A percentile compares a stretch with the other conserved stretches of the same genome.
Evolutionary conservation across 2,329 filamentous ascomycete species (phyloP).

Genomic region (Colletotrichum scovillei): DNA sequence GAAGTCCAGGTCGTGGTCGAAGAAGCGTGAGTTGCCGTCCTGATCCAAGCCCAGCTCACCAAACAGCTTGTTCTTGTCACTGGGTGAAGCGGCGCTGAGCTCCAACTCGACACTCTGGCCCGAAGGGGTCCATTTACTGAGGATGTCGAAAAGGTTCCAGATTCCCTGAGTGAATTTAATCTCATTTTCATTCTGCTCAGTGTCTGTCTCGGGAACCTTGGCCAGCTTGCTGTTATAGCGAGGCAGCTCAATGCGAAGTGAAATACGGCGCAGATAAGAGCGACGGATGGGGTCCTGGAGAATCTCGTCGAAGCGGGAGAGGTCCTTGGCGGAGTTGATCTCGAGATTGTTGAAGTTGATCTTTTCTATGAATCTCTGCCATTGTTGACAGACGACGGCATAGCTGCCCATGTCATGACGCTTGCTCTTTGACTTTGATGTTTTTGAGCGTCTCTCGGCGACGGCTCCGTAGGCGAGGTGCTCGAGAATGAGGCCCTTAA

Average conservation of each 20-base stretch:
- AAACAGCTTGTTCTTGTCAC: constrained; percentile 37
- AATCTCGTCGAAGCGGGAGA: constrained; percentile 38
- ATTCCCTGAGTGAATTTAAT: constrained; percentile 39
- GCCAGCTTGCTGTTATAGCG: constrained; percentile 36
- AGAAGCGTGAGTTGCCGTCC: constrained; percentile 41
- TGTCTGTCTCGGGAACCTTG: constrained; percentile 38
- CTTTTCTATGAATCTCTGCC: constrained; percentile 41
- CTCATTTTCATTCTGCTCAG: constrained; percentile 42
- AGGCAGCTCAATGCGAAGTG: constrained; percentile 39
- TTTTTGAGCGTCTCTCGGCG: constrained; percentile 9
- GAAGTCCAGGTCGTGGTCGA: constrained; percentile 40
- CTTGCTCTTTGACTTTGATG: constrained; percentile 10
- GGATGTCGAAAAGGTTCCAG: constrained; percentile 40
- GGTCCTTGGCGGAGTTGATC: constrained; percentile 35
- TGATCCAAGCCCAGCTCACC: constrained; percentile 38
- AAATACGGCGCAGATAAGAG: constrained; percentile 37
- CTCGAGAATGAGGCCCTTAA: constrained; percentile 31
- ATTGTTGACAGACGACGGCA: constrained; percentile 42
- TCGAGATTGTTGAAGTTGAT: constrained; percentile 39
- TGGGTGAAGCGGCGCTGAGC: constrained; percentile 39
- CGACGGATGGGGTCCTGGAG: constrained; percentile 38
- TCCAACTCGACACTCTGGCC: constrained; percentile 40
- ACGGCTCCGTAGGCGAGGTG: constrained; percentile 23
- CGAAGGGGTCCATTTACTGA: constrained; percentile 37
- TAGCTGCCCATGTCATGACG: constrained; percentile 38